phyloP scores from a whole-genome alignment of 2,329 filamentous ascomycete species.

The Podosphaera xanthii region DNA sequence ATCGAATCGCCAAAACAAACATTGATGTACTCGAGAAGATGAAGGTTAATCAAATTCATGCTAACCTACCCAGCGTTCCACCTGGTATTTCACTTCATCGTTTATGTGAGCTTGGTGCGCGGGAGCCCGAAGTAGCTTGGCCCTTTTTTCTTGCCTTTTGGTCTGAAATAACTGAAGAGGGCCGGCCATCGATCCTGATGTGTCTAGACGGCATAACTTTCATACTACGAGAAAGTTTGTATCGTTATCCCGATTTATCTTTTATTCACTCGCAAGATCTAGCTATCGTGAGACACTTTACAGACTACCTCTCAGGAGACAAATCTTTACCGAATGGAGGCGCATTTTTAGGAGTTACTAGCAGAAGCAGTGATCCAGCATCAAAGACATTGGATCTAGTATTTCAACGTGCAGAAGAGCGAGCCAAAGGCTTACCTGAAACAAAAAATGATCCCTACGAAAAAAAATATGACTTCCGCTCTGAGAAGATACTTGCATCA shows the following conservation, averaged over 20 bases:
- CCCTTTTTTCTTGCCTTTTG: constrained; percentile 60
- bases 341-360: constrained; percentile 52
- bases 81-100: constrained; percentile 37
- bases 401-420: constrained; percentile 31
- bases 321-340: constrained; percentile 46
- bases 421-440: background rate
- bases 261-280: constrained; percentile 74
- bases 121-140: constrained; percentile 60
- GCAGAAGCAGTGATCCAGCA: constrained; percentile 43
- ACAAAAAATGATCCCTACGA: constrained; percentile 26
- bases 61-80: constrained; percentile 32
- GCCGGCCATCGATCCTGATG: constrained; percentile 37
- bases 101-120: constrained; percentile 43
- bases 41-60: constrained; percentile 26
- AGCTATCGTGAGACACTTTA: constrained; percentile 49
- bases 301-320: constrained; percentile 44
- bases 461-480: constrained; percentile 32
- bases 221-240: constrained; percentile 57
- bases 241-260: constrained; percentile 47
- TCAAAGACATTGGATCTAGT: constrained; percentile 46
- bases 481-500: constrained; percentile 28
- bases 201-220: constrained; percentile 59
- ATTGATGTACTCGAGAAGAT: constrained; percentile 32
- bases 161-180: constrained; percentile 44
- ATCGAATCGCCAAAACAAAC: constrained; percentile 53